These are phyloP conservation scores for Trichoderma sp. DNA, from an alignment of 2,329 filamentous ascomycete species.

Conservation along the genomic window DNA sequence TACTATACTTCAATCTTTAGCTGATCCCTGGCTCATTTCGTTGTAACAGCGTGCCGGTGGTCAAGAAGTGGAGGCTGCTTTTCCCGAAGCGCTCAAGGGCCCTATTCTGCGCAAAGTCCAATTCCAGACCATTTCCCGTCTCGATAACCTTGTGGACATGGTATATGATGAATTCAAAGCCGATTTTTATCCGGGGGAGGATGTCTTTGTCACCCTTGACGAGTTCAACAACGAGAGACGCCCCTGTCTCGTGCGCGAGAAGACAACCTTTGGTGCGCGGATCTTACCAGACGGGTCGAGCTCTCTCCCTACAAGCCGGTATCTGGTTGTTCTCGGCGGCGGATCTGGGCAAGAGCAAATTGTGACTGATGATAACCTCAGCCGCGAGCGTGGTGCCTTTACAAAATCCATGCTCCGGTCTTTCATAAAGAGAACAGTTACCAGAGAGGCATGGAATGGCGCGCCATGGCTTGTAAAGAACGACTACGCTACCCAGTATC, in stretches of 20 bases:
- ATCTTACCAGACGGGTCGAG: slow-evolving; percentile 67
- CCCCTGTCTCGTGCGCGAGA: slow-evolving; percentile 79
- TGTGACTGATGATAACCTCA: slow-evolving; percentile 80
- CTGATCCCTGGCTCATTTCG: not conserved
- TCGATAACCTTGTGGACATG: slow-evolving; percentile 75
- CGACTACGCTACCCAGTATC: slow-evolving; percentile 78
- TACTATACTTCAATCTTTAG: not conserved
- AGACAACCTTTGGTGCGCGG: slow-evolving; percentile 69
- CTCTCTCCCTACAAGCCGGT: slow-evolving; percentile 72
- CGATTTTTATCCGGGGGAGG: slow-evolving; percentile 89
- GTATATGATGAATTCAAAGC: slow-evolving; percentile 79
- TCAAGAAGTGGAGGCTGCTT: slow-evolving; percentile 85
- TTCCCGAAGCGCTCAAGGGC: slow-evolving; percentile 87
- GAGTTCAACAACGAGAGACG: slow-evolving; percentile 66
- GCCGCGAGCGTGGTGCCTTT: slow-evolving; percentile 85
- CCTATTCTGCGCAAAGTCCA: slow-evolving; percentile 90
- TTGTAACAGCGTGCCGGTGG: slow-evolving; percentile 70
- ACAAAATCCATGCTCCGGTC: slow-evolving; percentile 92
- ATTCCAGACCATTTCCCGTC: slow-evolving; percentile 83
- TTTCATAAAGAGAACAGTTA: slow-evolving; percentile 94
- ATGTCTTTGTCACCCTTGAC: slow-evolving; percentile 71
- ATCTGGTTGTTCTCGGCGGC: slow-evolving; percentile 70
- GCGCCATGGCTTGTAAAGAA: slow-evolving; percentile 94
- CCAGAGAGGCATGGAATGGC: slow-evolving; percentile 89
- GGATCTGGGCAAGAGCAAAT: slow-evolving; percentile 71